These are phyloP conservation scores for Gossypium herbaceum DNA, from an alignment of 345 rosid genomes.

Conservation along the genomic window DNA sequence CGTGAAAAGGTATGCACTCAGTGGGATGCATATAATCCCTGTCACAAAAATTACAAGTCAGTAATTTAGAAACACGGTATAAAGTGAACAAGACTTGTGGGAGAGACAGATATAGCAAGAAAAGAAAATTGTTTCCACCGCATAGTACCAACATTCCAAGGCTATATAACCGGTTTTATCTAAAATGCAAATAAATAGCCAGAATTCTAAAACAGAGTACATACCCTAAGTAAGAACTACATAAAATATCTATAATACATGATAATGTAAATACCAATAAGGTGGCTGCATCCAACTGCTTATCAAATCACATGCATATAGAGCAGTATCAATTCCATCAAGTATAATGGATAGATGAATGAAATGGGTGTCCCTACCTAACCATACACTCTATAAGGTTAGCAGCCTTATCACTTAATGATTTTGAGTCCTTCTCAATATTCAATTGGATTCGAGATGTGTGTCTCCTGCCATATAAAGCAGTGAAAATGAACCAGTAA, in stretches of 20 bases:
- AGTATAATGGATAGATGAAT: neutral
- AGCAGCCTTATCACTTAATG: slow-evolving; percentile 57
- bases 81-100: neutral
- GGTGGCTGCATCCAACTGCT: neutral
- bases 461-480: slow-evolving; percentile 51
- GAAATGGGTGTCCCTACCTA: slow-evolving; percentile 38
- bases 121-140: neutral
- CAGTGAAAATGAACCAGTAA: neutral
- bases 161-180: slow-evolving; percentile 4
- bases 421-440: slow-evolving; percentile 37
- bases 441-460: slow-evolving; percentile 41
- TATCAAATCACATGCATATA: neutral
- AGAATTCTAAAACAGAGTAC: slow-evolving; percentile 1
- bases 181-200: slow-evolving; percentile 7
- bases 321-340: neutral
- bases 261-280: neutral
- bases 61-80: neutral
- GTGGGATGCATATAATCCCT: slow-evolving; percentile 76
- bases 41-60: slow-evolving; percentile 25
- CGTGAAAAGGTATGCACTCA: slow-evolving; percentile 67
- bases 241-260: neutral
- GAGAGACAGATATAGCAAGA: neutral
- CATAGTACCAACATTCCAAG: neutral
- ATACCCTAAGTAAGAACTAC: neutral
- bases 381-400: slow-evolving; percentile 52